Conservation (phyloP, 129 eudicot genomes). For the Helichrysum umbraculigerum region DNA sequence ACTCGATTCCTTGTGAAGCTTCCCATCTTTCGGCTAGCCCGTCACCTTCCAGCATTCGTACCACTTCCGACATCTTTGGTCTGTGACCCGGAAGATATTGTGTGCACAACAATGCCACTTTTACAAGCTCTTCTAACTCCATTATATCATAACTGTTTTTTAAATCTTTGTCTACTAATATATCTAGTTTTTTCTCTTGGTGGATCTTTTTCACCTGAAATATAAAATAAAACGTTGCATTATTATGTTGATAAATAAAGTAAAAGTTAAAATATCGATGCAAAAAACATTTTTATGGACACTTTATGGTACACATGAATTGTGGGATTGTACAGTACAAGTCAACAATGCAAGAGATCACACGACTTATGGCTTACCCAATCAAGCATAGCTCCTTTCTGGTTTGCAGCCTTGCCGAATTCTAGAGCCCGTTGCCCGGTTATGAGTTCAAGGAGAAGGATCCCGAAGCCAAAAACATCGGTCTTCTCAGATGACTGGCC, state of each 20-base stretch:
- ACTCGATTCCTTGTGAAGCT: slow-evolving; percentile 61
- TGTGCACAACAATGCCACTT: slow-evolving; percentile 85
- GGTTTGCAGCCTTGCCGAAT: slow-evolving; percentile 81
- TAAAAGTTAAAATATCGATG: background rate
- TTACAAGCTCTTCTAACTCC: slow-evolving; percentile 77
- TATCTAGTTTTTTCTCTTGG: slow-evolving; percentile 73
- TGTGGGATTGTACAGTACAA: slow-evolving; percentile 8
- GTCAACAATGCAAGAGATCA: slow-evolving; percentile 12
- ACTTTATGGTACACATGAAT: background rate
- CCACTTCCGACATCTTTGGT: slow-evolving; percentile 91
- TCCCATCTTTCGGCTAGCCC: slow-evolving; percentile 94
- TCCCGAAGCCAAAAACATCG: slow-evolving; percentile 85
- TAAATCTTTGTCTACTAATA: slow-evolving; percentile 70
- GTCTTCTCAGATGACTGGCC: slow-evolving; percentile 93
- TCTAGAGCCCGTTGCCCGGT: slow-evolving; percentile 84
- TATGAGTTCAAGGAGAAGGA: slow-evolving; percentile 79
- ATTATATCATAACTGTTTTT: slow-evolving; percentile 53
- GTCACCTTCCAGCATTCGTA: slow-evolving; percentile 86
- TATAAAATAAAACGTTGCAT: background rate
- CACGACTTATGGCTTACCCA: slow-evolving; percentile 51
- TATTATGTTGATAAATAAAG: background rate
- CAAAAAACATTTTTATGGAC: background rate
- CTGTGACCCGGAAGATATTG: slow-evolving; percentile 76
- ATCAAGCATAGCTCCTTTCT: slow-evolving; percentile 86
- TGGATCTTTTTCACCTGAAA: slow-evolving; percentile 74